Evolutionary conservation across 2,329 filamentous ascomycete genomes (phyloP), one percentile per base, ranked within the genome.

Genomic region (Coleophoma cylindrospora): DNA sequence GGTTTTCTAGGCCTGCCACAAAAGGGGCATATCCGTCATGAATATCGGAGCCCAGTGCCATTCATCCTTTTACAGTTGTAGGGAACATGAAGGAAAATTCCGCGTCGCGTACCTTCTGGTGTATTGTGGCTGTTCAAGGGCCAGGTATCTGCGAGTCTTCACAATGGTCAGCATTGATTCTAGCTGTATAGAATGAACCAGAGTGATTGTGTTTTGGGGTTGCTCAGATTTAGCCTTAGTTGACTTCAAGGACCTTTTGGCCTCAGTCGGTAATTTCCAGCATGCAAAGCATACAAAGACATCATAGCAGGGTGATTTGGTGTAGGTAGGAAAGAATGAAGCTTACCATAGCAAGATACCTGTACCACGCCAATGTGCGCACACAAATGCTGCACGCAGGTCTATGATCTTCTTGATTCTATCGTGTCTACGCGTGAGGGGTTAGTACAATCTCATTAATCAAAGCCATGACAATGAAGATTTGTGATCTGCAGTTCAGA

Each of bases 1-100:
- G 91, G 91, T 95, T 96, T 96, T 95, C 90, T 95, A 96, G 89
- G 91, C 91, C 90, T 95, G 90, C 89, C 90, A 73, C 89, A 89
- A 88, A 38, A 80, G 73, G 66, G 89, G 90, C 89, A 82, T 87
- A 81, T 83, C 91, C 88, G 76, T 91, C 90, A 90, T 83, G 83
- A 71, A 73, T 74, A 71, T 95, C 90, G 86, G 91, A 92, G 91
- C 91, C 91, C 91, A 96, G 91, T 96, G 91, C 91, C 89, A 78
- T 87, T 90, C 88, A 91, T 92, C 88, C 89, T 82, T 58, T 57
- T 47, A 60, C 45, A 54, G 57, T 56, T 53, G 49, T 50, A 43
- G 32, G 27, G 27, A 50, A 32, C n/a, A 44, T 40, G n/a, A 45
- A 43, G 37, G 47, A 36, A 40, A 38, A 37, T n/a, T 19, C 3